Evolutionary conservation across 768 basidiomycete genomes (phyloP), one percentile per base, ranked within the genome.

Genomic region (Suillus luteus): DNA sequence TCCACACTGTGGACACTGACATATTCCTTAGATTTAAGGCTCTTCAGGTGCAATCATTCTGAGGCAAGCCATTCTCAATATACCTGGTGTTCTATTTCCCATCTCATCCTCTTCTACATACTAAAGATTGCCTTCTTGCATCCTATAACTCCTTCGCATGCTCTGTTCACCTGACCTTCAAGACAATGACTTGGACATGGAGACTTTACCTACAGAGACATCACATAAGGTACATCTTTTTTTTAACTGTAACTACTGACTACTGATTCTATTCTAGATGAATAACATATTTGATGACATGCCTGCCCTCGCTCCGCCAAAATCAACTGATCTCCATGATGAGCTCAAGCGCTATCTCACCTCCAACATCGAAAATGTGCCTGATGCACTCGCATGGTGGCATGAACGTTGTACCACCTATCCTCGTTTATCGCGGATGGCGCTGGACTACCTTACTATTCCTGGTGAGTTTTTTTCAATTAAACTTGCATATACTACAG

Each of bases 361-460:
- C 37, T 66, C 71, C 0, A 68, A 69, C n/a, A 55, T 70, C n/a
- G 73, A 77, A 57, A 33, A 63, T 46, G 69, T 72, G 11, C 51
- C 27, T 7, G 67, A 78, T 54, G 38, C 66, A 1, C 59, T 79
- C 48, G 17, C 24, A n/a, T 79, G 76, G 77, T 79, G 79, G 78
- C 15, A 35, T 11, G 63, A 72, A 4, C 48, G 62, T 8, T 59
- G 61, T 35, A 8, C 57, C 7, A 62, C 65, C 1, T 79, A 69
- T 62, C 77, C 77, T 10, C 52, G 60, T 9, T 72, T 79, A 1
- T 75, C 71, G 0, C 61, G 69, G 0, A 77, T 80, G 77, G 78
- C 72, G 0, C 38, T 75, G 1, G 74, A 79, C 59, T 78, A 78
- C 51, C 66, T 76, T 1, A 65, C 63, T 7, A 73, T 78, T 51